phyloP scores from a whole-genome alignment of 2,329 filamentous ascomycete species.

The Ophiostoma ulmi region DNA sequence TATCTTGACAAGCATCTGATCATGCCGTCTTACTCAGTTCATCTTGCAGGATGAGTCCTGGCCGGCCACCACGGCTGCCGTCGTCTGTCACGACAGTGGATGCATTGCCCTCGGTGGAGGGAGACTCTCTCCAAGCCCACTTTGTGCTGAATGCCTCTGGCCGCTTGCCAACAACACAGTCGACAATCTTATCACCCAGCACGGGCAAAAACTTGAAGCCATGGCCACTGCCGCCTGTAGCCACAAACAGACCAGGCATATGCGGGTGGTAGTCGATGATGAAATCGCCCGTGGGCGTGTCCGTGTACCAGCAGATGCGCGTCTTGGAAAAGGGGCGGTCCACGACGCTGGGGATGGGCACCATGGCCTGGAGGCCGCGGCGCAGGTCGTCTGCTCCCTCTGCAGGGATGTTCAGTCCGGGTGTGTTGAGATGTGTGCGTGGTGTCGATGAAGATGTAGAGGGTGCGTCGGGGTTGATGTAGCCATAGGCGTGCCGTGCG shows the following conservation, averaged over 20 bases:
- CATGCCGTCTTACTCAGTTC: slow-evolving; percentile 36
- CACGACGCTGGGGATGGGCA: slow-evolving; percentile 52
- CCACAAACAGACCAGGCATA: slow-evolving; percentile 54
- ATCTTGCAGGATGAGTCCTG: slow-evolving; percentile 44
- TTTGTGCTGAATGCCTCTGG: slow-evolving; percentile 50
- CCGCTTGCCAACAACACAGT: slow-evolving; percentile 46
- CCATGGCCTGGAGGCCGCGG: slow-evolving; percentile 53
- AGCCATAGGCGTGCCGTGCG: slow-evolving; percentile 65
- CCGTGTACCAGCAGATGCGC: slow-evolving; percentile 70
- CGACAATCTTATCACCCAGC: slow-evolving; percentile 57
- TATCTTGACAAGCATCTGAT: not conserved
- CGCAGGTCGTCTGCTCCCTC: slow-evolving; percentile 61
- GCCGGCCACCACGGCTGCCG: slow-evolving; percentile 47
- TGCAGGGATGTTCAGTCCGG: slow-evolving; percentile 46
- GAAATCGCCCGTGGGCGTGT: slow-evolving; percentile 67
- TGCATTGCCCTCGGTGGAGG: slow-evolving; percentile 29
- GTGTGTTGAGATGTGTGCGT: slow-evolving; percentile 46
- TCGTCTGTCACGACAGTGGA: slow-evolving; percentile 47
- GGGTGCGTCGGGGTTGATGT: slow-evolving; percentile 47
- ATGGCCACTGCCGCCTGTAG: slow-evolving; percentile 60
- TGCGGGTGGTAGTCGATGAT: slow-evolving; percentile 64
- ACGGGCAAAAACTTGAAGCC: slow-evolving; percentile 66
- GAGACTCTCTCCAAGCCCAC: slow-evolving; percentile 59
- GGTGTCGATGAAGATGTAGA: slow-evolving; percentile 35
- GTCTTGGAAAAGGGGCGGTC: slow-evolving; percentile 57